These are phyloP conservation scores for Xylariaceae sp. DNA, from an alignment of 2,329 filamentous ascomycete genomes.

Conservation along the genomic window DNA sequence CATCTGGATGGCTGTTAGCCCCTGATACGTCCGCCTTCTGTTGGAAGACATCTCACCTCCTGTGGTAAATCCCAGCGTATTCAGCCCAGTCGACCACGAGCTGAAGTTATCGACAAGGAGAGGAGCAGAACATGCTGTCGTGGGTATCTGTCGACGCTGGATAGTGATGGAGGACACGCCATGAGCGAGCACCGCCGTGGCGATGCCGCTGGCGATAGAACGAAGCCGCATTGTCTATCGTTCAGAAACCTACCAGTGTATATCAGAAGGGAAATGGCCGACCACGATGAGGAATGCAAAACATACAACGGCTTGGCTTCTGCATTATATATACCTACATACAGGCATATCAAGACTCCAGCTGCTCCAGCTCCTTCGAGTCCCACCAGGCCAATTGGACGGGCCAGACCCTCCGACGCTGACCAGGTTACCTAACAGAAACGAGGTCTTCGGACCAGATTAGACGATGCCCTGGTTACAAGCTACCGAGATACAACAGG, in stretches of 20 bases:
- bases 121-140: conserved; percentile 26
- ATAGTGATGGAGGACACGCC: conserved; percentile 19
- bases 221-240: conserved; percentile 24
- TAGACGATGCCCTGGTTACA: background rate
- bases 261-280: background rate
- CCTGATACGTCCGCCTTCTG: background rate
- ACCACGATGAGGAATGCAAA: no score
- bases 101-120: conserved; percentile 34
- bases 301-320: background rate
- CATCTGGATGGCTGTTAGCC: conserved; percentile 22
- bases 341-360: background rate
- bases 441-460: conserved; percentile 6
- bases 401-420: conserved; percentile 18
- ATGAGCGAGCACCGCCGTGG: conserved; percentile 23
- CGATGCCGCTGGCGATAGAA: conserved; percentile 20
- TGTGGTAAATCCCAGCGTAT: conserved; percentile 24
- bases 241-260: conserved; percentile 13
- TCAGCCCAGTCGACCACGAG: conserved; percentile 26
- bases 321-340: background rate
- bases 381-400: conserved; percentile 17
- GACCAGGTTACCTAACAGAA: conserved; percentile 5
- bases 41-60: conserved; percentile 24
- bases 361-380: conserved; percentile 4
- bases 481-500: conserved; percentile 7
- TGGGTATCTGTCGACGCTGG: conserved; percentile 12